Conservation (phyloP, 2,329 filamentous ascomycete genomes). For the Apiospora phragmitis region DNA sequence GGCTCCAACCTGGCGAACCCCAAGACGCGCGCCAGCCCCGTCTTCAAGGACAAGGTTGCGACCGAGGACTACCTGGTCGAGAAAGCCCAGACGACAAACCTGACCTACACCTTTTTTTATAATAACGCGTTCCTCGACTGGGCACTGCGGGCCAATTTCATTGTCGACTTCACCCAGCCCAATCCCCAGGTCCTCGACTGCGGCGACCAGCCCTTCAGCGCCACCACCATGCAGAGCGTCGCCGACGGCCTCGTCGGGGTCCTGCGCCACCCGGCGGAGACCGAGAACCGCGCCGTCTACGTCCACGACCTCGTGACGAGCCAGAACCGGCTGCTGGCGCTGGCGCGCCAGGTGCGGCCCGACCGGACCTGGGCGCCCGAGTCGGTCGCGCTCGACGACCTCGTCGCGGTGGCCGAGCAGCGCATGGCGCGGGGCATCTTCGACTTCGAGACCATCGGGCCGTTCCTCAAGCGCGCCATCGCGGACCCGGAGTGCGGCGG, state of each 20-base stretch:
- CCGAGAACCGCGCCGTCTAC: conserved; percentile 52
- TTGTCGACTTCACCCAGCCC: conserved; percentile 13
- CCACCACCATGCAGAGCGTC: conserved; percentile 45
- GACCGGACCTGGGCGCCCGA: background rate
- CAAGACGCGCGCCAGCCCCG: conserved; percentile 17
- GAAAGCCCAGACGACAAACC: background rate
- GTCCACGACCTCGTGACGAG: conserved; percentile 50
- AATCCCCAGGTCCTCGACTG: conserved; percentile 44
- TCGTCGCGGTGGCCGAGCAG: background rate
- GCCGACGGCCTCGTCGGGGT: conserved; percentile 46
- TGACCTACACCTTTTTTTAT: conserved; percentile 35
- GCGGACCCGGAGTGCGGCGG: background rate
- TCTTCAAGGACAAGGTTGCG: conserved; percentile 19
- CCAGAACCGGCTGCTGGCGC: conserved; percentile 49
- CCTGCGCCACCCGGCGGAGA: conserved; percentile 42
- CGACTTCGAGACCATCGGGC: conserved; percentile 11
- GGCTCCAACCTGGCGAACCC: conserved; percentile 34
- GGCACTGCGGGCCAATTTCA: conserved; percentile 13
- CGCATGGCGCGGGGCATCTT: conserved; percentile 12
- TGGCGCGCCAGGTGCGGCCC: conserved; percentile 16
- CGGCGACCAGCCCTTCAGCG: conserved; percentile 43
- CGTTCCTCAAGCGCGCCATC: background rate
- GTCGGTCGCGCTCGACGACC: background rate
- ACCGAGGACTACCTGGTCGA: conserved; percentile 16
- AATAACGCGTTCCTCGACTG: conserved; percentile 33